A percentile compares a stretch with the other conserved stretches of the same genome.
phyloP scores from a whole-genome alignment of 73 alveolate species.

The Symbiodinium pilosum region DNA sequence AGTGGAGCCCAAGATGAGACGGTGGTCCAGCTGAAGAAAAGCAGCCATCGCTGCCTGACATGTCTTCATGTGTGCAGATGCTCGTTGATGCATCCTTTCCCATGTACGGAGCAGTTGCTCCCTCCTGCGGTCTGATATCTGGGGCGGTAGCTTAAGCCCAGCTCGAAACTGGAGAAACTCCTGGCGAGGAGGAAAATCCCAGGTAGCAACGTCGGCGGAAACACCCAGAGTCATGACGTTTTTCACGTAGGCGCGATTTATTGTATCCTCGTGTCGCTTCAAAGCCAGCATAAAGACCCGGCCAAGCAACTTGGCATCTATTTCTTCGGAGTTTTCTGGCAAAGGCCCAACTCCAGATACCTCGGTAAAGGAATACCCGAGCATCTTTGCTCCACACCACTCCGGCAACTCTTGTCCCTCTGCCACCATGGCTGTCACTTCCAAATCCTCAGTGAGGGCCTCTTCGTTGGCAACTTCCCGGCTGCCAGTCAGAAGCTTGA shows the following conservation, averaged over 20 bases:
- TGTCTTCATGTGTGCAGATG: too few species aligned
- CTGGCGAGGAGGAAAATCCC: too few species aligned
- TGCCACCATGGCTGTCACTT: neutral
- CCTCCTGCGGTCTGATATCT: neutral
- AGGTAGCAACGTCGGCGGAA: too few species aligned
- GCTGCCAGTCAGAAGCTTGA: neutral
- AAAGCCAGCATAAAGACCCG: neutral
- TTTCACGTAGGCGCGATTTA: neutral
- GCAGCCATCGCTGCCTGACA: too few species aligned
- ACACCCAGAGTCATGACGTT: neutral
- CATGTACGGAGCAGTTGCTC: neutral
- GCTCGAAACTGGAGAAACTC: neutral
- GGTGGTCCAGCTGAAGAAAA: too few species aligned
- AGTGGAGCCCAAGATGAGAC: too few species aligned
- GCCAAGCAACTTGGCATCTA: neutral
- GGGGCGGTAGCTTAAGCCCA: neutral
- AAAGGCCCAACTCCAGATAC: neutral
- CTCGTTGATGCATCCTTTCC: too few species aligned
- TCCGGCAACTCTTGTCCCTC: neutral
- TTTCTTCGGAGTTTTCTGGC: neutral
- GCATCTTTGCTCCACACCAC: neutral
- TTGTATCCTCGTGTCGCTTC: neutral
- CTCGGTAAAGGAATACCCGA: neutral
- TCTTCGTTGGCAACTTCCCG: neutral
- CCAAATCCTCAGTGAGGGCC: neutral